Base-by-base conservation (phyloP, 768 basidiomycete species). In the Tulasnella sp. region DNA sequence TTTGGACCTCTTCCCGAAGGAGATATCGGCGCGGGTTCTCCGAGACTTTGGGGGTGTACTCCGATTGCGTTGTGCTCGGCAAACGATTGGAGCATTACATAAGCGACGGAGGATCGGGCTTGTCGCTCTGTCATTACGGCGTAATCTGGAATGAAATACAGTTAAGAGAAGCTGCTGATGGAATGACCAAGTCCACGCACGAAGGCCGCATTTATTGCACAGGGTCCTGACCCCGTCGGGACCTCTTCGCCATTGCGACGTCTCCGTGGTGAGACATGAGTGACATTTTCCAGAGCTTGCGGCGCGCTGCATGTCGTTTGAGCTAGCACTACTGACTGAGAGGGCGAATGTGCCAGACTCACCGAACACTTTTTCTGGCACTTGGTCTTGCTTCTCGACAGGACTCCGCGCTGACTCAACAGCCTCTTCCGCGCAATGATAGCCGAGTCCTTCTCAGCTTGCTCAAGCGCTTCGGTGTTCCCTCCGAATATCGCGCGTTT, bases 161-260 rank as follows among this genome's bases (percentile, higher is more conserved):
- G 52, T 42, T 5, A 62, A 8, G 19, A n/a, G 3, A 52, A 22
- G 37, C 32, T 34, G 59, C 39, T 12, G 29, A 12, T 17, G 39
- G n/a, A n/a, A 12, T 16, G 19, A 62, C 8, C 8, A 16, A n/a
- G n/a, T 14, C 1, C n/a, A 44, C 73, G 14, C 44, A 74, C 73
- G 73, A 16, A 74, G 63, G 16, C 73, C 80, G 74, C 80, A 81
- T 71, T 79, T 79, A 75, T 80, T 80, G 68, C 80, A 81, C 64
- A 81, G 70, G 12, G 80, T 81, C 65, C 80, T 75, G 9, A 79
- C 80, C 11, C 80, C 80, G 74, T 80, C 75, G 12, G 80, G 80
- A 32, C 80, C 80, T 67, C 79, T 76, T 47, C 80, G 75, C 80
- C 80, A 81, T 74, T 81, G 79, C 6, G 80, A 79, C 32, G 80